Evolutionary conservation across 1,284 basidiomycete species (phyloP), one percentile per base, ranked within the genome.

Genomic region (Marasmius oreades): DNA sequence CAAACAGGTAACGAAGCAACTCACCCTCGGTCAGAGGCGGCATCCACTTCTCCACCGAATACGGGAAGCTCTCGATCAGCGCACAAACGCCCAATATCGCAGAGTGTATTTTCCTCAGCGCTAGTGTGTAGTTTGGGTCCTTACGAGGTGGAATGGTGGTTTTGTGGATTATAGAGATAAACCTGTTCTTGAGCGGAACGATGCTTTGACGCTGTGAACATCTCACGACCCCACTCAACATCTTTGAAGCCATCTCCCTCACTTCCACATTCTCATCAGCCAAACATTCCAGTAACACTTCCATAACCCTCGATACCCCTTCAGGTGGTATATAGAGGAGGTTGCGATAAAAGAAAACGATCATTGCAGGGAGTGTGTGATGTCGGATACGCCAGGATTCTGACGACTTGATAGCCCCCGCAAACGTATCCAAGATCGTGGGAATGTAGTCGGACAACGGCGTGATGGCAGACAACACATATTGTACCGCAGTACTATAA

Each of bases 201-300:
- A 98, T 95, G 65, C 89, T 91, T 58, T 92, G 84, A 55, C 95
- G 82, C 69, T 98, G 94, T 11, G 94, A 96, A 67, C 94, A 97
- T 61, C 96, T 82, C 36, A 99, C 84, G 62, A 99, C 88, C 20
- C 93, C 92, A 18, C 92, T 90, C 33, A 99, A 76, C 42, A 93
- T 91, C 73, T 88, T 88, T 4, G 92, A 92, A n/a, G 93, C 92
- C 80, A 92, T 95, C 70, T 95, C 92, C 59, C 95, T 84, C 28
- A 98, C 95, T 74, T 98, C 95, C 53, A 95, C 87, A 67, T 96
- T 96, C 67, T 92, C 90, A 69, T 98, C 95, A 24, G 83, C 80
- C 51, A 98, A 76, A 68, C 95, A 95, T 51, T 88, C 84, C 26
- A 93, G 79, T 48, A 96, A 76, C 33, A 90, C 84, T 59, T 92